phyloP scores from a whole-genome alignment of 768 basidiomycete species.

The Trametes cubensis region DNA sequence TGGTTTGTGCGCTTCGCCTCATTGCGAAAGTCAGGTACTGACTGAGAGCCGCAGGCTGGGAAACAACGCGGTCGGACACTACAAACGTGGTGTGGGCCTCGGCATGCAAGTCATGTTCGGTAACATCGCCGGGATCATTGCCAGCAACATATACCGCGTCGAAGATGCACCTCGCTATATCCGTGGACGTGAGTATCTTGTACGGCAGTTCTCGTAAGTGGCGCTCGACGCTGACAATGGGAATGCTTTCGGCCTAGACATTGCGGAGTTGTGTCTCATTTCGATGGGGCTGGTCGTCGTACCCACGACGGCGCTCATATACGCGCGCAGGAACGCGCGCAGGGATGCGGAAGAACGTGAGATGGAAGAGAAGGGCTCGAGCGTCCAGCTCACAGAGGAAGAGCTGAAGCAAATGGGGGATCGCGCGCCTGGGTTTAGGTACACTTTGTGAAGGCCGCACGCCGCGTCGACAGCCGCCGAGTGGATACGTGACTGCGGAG shows the following conservation, averaged over 20 bases:
- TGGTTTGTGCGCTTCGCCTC: constrained; percentile 41
- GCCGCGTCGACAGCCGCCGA: too few relatives aligned
- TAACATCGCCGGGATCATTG: constrained; percentile 66
- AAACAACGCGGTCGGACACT: constrained; percentile 68
- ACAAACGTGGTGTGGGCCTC: constrained; percentile 71
- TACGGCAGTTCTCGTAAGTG: not conserved
- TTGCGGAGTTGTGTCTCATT: constrained; percentile 64
- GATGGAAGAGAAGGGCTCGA: constrained; percentile 9
- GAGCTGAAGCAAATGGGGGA: constrained; percentile 51
- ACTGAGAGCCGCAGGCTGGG: constrained; percentile 38
- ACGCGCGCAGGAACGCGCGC: constrained; percentile 55
- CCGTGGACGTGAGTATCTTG: constrained; percentile 57
- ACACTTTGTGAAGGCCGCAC: not conserved
- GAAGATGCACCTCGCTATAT: constrained; percentile 63
- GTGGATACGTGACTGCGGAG: too few relatives aligned
- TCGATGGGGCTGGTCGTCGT: constrained; percentile 60
- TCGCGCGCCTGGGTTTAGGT: constrained; percentile 60
- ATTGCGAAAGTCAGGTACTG: not conserved
- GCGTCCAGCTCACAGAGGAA: constrained; percentile 24
- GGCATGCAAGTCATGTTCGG: constrained; percentile 68
- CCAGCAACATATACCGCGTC: constrained; percentile 61
- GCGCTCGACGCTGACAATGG: too few relatives aligned
- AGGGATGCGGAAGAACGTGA: constrained; percentile 50
- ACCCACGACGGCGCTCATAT: constrained; percentile 50
- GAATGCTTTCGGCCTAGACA: constrained; percentile 42